Evolutionary conservation across 495 filamentous ascomycete species (phyloP).

Genomic region (Viridothelium virens): DNA sequence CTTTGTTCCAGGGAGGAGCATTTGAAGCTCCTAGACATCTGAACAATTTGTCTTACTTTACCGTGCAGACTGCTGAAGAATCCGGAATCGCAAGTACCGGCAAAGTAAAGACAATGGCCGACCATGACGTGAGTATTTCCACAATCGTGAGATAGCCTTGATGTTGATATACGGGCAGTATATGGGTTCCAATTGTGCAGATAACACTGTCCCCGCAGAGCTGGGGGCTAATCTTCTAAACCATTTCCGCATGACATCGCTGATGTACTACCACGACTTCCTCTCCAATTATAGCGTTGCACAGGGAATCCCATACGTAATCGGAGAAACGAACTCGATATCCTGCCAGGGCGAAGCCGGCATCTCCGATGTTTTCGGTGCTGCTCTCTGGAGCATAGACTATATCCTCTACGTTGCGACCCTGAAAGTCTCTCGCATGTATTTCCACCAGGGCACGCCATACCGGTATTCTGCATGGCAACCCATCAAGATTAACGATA

Average conservation of each 20-base stretch:
- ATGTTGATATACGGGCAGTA: slow-evolving; percentile 10
- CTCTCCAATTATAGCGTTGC: slow-evolving; percentile 16
- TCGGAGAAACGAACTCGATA: slow-evolving; percentile 30
- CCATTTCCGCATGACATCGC: slow-evolving; percentile 14
- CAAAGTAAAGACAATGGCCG: slow-evolving; percentile 20
- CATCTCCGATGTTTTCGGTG: slow-evolving; percentile 26
- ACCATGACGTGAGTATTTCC: slow-evolving; percentile 21
- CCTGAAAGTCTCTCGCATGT: slow-evolving; percentile 19
- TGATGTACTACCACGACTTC: slow-evolving; percentile 23
- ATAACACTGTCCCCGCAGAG: background rate
- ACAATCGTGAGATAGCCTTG: background rate
- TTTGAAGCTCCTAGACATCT: slow-evolving; percentile 24
- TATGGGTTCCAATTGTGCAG: slow-evolving; percentile 23
- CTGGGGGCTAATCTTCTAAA: slow-evolving; percentile 5
- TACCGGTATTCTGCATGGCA: slow-evolving; percentile 28
- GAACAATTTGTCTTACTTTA: background rate
- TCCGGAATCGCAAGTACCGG: slow-evolving; percentile 14
- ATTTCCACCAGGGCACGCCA: slow-evolving; percentile 28
- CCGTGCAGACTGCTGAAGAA: slow-evolving; percentile 18
- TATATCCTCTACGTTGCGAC: slow-evolving; percentile 27
- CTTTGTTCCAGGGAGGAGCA: slow-evolving; percentile 11
- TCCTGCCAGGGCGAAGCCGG: slow-evolving; percentile 20
- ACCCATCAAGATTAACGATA: slow-evolving; percentile 19
- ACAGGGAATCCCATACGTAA: slow-evolving; percentile 21
- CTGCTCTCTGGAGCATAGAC: slow-evolving; percentile 28